Evolutionary conservation across 2,329 filamentous ascomycete genomes (phyloP).

Genomic region (Rugonectria rugulosa): DNA sequence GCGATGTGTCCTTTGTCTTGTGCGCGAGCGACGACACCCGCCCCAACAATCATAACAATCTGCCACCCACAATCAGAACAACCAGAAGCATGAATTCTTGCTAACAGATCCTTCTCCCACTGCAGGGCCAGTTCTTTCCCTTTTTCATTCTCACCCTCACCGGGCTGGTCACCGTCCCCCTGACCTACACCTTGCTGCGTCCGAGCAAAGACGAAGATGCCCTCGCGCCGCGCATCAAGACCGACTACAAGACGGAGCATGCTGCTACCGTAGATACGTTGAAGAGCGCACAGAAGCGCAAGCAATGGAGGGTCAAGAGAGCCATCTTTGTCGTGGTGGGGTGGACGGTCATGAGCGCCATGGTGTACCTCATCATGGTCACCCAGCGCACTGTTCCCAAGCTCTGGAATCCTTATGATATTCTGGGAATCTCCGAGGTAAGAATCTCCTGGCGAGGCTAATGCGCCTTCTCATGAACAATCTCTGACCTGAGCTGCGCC

Average conservation of each 20-base stretch:
- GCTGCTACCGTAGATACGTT: slow-evolving; percentile 82
- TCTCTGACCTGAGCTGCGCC: slow-evolving; percentile 19
- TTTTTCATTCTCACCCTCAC: slow-evolving; percentile 96
- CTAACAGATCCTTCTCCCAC: not conserved
- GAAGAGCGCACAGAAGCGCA: slow-evolving; percentile 86
- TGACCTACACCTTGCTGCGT: slow-evolving; percentile 88
- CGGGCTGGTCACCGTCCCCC: slow-evolving; percentile 84
- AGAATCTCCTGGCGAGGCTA: slow-evolving; percentile 34
- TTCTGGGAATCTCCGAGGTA: slow-evolving; percentile 85
- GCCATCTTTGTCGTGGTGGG: slow-evolving; percentile 77
- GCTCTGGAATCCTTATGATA: slow-evolving; percentile 97
- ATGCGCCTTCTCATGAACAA: not conserved
- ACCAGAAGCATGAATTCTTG: not conserved
- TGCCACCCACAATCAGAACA: no score
- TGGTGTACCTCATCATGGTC: slow-evolving; percentile 88
- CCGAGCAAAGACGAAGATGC: slow-evolving; percentile 79
- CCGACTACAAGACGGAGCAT: slow-evolving; percentile 83
- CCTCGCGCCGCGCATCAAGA: slow-evolving; percentile 82
- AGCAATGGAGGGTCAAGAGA: slow-evolving; percentile 88
- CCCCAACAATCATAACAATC: not conserved
- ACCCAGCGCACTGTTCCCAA: slow-evolving; percentile 76
- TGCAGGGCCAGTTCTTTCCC: slow-evolving; percentile 93
- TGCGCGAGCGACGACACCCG: slow-evolving; percentile 7
- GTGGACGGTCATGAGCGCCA: slow-evolving; percentile 85
- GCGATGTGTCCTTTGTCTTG: slow-evolving; percentile 7